These are phyloP conservation scores for Lachnellula occidentalis DNA, from an alignment of 2,329 filamentous ascomycete genomes.

Conservation along the genomic window DNA sequence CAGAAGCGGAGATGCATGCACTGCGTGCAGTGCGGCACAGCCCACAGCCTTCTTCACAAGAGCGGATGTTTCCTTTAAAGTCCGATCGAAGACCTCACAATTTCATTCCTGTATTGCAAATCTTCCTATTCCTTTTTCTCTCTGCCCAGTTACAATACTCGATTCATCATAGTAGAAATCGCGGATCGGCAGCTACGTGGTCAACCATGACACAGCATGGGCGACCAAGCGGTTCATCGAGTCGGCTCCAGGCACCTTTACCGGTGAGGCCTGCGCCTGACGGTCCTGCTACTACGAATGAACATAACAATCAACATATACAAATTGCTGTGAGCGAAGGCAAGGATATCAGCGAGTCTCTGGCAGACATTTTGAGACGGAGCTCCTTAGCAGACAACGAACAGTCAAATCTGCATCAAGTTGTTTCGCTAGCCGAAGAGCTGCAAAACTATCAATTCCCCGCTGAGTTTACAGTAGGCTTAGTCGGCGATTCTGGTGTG, in stretches of 20 bases:
- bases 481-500: conserved; percentile 15
- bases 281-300: background rate
- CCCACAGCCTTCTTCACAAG: background rate
- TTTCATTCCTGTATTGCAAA: background rate
- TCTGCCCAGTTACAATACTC: background rate
- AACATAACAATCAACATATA: background rate
- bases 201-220: background rate
- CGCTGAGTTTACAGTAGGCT: conserved; percentile 12
- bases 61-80: background rate
- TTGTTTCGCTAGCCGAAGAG: conserved; percentile 13
- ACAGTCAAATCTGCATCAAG: conserved; percentile 8
- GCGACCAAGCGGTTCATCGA: background rate
- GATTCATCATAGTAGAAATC: background rate
- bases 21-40: background rate
- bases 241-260: background rate
- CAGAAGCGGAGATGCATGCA: background rate
- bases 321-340: conserved; percentile 7
- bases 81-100: background rate
- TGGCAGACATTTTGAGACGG: conserved; percentile 4
- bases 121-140: background rate
- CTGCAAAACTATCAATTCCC: conserved; percentile 13
- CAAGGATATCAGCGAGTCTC: conserved; percentile 3
- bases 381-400: conserved; percentile 10
- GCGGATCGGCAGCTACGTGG: background rate
- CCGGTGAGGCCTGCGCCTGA: background rate